Conservation (phyloP, 2,329 filamentous ascomycete genomes). For the Cadophora gregata region DNA sequence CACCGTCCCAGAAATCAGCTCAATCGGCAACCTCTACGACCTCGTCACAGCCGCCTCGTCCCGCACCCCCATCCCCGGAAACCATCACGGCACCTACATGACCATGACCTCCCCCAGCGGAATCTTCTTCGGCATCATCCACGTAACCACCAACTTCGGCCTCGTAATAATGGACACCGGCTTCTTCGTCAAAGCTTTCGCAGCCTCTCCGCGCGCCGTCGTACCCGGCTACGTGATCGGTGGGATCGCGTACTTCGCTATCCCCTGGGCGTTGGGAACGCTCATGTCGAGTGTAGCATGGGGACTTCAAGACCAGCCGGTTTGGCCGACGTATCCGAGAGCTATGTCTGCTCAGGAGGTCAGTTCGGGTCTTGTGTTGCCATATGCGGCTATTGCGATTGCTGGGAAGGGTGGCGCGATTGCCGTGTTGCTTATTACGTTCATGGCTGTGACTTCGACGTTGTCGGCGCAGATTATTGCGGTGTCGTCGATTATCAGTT, state of each 20-base stretch:
- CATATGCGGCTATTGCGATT: constrained; percentile 71
- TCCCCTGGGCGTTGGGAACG: constrained; percentile 60
- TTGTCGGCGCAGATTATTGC: constrained; percentile 83
- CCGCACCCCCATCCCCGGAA: constrained; percentile 55
- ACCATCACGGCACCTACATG: constrained; percentile 58
- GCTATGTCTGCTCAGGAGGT: constrained; percentile 76
- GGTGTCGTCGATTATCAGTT: constrained; percentile 83
- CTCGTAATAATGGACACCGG: constrained; percentile 52
- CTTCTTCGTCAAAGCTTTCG: constrained; percentile 50
- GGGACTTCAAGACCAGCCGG: constrained; percentile 11
- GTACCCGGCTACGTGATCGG: constrained; percentile 54
- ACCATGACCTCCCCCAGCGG: constrained; percentile 61
- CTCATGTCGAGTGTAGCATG: constrained; percentile 37
- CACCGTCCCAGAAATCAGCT: constrained; percentile 53
- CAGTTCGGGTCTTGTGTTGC: constrained; percentile 69
- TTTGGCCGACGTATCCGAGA: constrained; percentile 60
- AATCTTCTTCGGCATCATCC: constrained; percentile 57
- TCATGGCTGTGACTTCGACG: constrained; percentile 83
- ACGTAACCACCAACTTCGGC: constrained; percentile 56
- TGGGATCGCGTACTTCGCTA: constrained; percentile 59
- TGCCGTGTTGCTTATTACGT: constrained; percentile 68
- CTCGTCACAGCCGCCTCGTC: constrained; percentile 53
- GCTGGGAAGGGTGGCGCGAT: constrained; percentile 74
- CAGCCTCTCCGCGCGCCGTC: constrained; percentile 17
- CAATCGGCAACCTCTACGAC: constrained; percentile 55